phyloP scores from a whole-genome alignment of 2,329 filamentous ascomycete genomes.

The Ceratocystis albifundus region DNA sequence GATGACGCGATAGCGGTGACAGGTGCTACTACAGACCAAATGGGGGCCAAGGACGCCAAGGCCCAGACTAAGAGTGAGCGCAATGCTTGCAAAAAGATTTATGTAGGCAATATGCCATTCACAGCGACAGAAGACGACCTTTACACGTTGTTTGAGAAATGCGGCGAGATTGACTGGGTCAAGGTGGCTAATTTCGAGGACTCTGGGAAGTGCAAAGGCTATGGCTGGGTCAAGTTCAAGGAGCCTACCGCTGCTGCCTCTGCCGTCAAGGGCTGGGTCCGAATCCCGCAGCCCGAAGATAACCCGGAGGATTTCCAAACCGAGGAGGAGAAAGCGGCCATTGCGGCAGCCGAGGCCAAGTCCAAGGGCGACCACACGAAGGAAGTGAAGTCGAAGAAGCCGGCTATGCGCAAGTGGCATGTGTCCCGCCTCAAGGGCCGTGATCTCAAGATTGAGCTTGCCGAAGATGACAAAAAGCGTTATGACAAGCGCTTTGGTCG shows the following conservation, averaged over 20 bases:
- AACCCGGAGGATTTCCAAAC: conserved; percentile 51
- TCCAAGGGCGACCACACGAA: conserved; percentile 34
- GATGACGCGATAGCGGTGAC: conserved; percentile 26
- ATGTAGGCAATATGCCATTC: conserved; percentile 83
- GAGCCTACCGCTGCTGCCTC: conserved; percentile 59
- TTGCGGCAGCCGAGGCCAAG: conserved; percentile 34
- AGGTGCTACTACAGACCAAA: conserved; percentile 25
- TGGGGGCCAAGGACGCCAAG: conserved; percentile 28
- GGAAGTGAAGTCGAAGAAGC: conserved; percentile 37
- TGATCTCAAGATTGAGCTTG: conserved; percentile 77
- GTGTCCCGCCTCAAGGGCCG: conserved; percentile 75
- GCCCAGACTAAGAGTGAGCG: conserved; percentile 33
- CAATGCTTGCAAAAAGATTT: conserved; percentile 69
- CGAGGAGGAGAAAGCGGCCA: conserved; percentile 29
- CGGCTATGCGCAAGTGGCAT: conserved; percentile 62
- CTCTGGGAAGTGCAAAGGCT: conserved; percentile 94
- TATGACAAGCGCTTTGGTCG: conserved; percentile 94
- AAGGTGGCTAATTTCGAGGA: conserved; percentile 95
- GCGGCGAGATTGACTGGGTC: conserved; percentile 68
- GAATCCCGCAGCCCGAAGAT: conserved; percentile 53
- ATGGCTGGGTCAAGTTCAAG: conserved; percentile 86
- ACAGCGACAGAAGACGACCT: conserved; percentile 71
- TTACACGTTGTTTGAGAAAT: conserved; percentile 68
- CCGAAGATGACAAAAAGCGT: conserved; percentile 75
- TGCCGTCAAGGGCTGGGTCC: conserved; percentile 66